Conservation (phyloP, 768 basidiomycete species). For the Termitomyces sp. region DNA sequence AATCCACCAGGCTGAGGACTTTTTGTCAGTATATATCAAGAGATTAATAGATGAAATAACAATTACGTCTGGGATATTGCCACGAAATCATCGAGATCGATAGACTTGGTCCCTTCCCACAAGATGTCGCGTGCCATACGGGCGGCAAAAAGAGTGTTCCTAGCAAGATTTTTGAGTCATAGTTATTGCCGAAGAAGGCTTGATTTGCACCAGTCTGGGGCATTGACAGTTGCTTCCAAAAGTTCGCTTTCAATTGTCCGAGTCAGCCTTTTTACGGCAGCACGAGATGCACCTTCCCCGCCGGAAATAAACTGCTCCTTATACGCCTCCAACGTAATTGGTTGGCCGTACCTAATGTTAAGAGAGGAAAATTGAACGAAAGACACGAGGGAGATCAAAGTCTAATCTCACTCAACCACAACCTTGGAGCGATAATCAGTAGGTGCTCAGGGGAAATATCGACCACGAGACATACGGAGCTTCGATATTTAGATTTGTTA, state of each 20-base stretch:
- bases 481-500: slow-evolving; percentile 93
- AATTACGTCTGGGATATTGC: slow-evolving; percentile 86
- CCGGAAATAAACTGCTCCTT: slow-evolving; percentile 71
- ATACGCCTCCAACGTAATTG: slow-evolving; percentile 73
- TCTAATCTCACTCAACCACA: slow-evolving; percentile 58
- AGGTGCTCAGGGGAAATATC: slow-evolving; percentile 8
- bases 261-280: slow-evolving; percentile 86
- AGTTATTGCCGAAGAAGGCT: slow-evolving; percentile 17
- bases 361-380: not conserved
- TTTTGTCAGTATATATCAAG: slow-evolving; percentile 8
- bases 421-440: slow-evolving; percentile 35
- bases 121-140: slow-evolving; percentile 91
- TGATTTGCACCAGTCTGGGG: slow-evolving; percentile 76
- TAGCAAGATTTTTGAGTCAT: slow-evolving; percentile 24
- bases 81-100: slow-evolving; percentile 80
- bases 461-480: slow-evolving; percentile 56
- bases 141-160: slow-evolving; percentile 87
- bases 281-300: slow-evolving; percentile 62
- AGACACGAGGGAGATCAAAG: slow-evolving; percentile 6
- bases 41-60: slow-evolving; percentile 5
- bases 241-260: slow-evolving; percentile 66
- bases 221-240: slow-evolving; percentile 78
- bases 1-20: slow-evolving; percentile 71
- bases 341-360: slow-evolving; percentile 72
- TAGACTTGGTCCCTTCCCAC: slow-evolving; percentile 78